A percentile compares a stretch with the other conserved stretches of the same genome.
Conservation (phyloP, 75 land plant genomes). For the Pinus tabuliformis region DNA sequence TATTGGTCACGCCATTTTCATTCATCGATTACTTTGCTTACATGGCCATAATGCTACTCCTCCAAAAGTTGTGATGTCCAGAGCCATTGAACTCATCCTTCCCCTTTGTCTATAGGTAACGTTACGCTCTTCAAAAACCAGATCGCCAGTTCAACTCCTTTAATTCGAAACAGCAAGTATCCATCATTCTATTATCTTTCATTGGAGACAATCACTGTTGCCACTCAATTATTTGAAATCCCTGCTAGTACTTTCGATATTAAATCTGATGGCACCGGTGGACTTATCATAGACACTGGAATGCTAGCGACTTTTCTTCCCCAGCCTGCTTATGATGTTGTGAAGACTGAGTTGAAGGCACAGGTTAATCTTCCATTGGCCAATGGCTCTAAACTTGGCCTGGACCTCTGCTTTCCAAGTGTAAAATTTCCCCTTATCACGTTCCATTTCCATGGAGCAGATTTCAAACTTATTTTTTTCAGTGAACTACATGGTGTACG, state of each 20-base stretch:
- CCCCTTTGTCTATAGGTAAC: conserved; percentile 9
- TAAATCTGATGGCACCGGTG: background rate
- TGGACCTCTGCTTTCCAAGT: conserved; percentile 11
- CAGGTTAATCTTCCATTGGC: background rate
- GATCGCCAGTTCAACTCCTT: too few relatives aligned
- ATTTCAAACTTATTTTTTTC: too few relatives aligned
- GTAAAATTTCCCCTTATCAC: conserved; percentile 15
- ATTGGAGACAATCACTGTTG: too few relatives aligned
- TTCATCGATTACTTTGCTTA: too few relatives aligned
- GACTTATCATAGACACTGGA: conserved; percentile 17
- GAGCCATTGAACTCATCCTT: too few relatives aligned
- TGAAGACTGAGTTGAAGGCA: background rate
- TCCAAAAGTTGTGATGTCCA: too few relatives aligned
- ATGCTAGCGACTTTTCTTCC: conserved; percentile 6
- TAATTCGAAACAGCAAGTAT: too few relatives aligned
- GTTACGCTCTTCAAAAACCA: background rate
- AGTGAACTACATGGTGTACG: too few relatives aligned
- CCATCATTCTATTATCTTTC: too few relatives aligned
- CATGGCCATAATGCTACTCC: too few relatives aligned
- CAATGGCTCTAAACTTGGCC: conserved; percentile 1
- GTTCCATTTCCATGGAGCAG: conserved; percentile 13
- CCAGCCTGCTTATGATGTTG: background rate
- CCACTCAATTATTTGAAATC: too few relatives aligned
- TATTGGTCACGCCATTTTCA: too few relatives aligned
- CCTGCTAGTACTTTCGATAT: conserved; percentile 10